Base-by-base conservation (phyloP, 108 stramenopile species). In the Schizochytrium sp. region DNA sequence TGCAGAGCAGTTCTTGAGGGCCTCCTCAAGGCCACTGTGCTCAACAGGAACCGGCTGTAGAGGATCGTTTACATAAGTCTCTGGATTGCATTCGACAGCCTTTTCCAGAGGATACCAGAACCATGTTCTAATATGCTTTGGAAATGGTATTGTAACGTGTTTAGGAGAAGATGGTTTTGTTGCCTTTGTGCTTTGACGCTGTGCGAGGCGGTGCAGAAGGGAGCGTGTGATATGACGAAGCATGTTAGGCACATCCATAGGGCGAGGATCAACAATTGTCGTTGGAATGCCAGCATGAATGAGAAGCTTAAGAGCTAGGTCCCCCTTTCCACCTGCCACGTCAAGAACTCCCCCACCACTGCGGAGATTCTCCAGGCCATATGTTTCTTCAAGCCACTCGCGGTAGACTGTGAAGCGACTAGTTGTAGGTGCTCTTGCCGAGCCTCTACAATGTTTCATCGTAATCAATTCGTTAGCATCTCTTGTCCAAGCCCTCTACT, bases 241-340 rank as follows among this genome's bases (percentile, higher is more conserved):
- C 76, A 83, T 89, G 8, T 72, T 89, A 49, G 69, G 46, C 19
- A 72, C 69, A 3, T 87, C 49, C 87, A 56, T 76, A 10, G 89
- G 89, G 7, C 94, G 91, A 28, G 96, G 96, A 92, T 97, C 96
- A 4, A 94, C 89, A 38, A 96, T 92, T 5, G 96, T 91, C 46
- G 94, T 94, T 13, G 93, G 87, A 0, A 95, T 64, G 3, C 92
- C 91, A 88, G 95, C 93, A 40, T 93, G 88, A 88, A 95, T 95
- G 49, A 64, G 47, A 2, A 97, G 90, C 42, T 95, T 56, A 92
- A 94, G 96, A 5, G 93, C 94, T 69, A 97, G 91, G 64, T 96
- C 95, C 4, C 96, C 96, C 53, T 94, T 94, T 13, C 97, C 97
- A 2, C 97, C 97, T 15, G 97, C 97, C 4, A 95, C 95, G 69